These are phyloP conservation scores for Scutellaria barbata DNA, from an alignment of 257 asterid genomes.

Conservation along the genomic window DNA sequence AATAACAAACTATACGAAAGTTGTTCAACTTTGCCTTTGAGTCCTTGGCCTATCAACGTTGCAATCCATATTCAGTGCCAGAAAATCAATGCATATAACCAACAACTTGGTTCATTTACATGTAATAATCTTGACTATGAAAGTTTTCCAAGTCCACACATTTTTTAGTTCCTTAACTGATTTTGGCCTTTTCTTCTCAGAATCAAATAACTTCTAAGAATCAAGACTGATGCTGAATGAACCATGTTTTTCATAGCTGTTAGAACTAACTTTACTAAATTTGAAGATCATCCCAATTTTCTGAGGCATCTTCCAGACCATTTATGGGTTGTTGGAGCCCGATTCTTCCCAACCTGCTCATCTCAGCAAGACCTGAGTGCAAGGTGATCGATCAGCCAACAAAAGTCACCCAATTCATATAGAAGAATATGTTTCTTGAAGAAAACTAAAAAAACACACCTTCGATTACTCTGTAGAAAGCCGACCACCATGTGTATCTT, in stretches of 20 bases:
- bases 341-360: constrained; percentile 56
- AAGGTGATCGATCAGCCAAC: constrained; percentile 34
- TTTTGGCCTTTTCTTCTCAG: neutral
- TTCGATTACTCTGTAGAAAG: constrained; percentile 66
- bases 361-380: constrained; percentile 62
- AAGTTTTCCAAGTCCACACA: neutral
- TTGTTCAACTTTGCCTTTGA: no score
- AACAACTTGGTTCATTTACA: constrained; percentile 8
- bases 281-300: constrained; percentile 45
- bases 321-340: constrained; percentile 44
- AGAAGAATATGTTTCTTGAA: neutral
- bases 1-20: no score
- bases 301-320: constrained; percentile 43
- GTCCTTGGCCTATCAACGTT: no score
- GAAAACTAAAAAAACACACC: constrained; percentile 44
- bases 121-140: neutral
- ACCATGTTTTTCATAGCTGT: neutral
- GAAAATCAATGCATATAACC: neutral
- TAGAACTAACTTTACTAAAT: constrained; percentile 22
- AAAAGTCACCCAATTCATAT: neutral
- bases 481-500: constrained; percentile 66
- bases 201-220: neutral
- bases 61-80: neutral
- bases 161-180: neutral
- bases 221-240: neutral